Base-by-base conservation (phyloP, 2,329 filamentous ascomycete species). In the Fusarium solani-melongenae region DNA sequence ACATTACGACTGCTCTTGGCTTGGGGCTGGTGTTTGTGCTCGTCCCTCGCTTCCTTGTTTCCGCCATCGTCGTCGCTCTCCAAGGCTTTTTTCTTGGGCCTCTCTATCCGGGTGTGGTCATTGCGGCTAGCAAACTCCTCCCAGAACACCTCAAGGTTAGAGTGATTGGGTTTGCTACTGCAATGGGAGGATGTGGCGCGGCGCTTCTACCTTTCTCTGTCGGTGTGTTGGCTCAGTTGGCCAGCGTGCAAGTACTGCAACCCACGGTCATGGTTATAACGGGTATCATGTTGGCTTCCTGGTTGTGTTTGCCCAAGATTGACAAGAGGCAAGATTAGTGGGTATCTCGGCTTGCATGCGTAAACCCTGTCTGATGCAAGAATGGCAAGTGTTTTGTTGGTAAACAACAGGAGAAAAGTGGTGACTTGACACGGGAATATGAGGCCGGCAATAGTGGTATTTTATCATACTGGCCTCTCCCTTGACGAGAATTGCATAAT, bases 291-390 rank as follows among this genome's bases (percentile, higher is more conserved):
- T 44, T 59, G 34, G 24, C 38, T 39, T 34, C 56, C 6, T 59
- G 56, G 56, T 31, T 59, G 17, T 59, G 56, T 59, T 14, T 59
- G n/a, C 56, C 56, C 17, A 44, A 59, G 56, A 44, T 59, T 44
- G 56, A 59, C 56, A 59, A 59, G 56, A 39, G 56, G 27, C 56
- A 59, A 41, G 56, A 59, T n/a, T 59, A 59, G 36, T 59, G 46
- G 27, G 46, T 14, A 53, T 11, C 10, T 12, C 17, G 27, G 46
- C 10, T 31, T 53, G 27, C 9, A n/a, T 31, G 7, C 11, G 27
- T n/a, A 53, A 20, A 31, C n/a, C n/a, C n/a, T n/a, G 20, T 6
- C 11, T 31, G 46, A 53, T n/a, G 17, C 46, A 20, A 53, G 17
- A n/a, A 31, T 53, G 17, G 27, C 17, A 11, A 20, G 46, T 14